A percentile compares a stretch with the other conserved stretches of the same genome.
These are phyloP conservation scores for Ascochyta clinopodiicola DNA, from an alignment of 2,329 filamentous ascomycete species.

Conservation along the genomic window DNA sequence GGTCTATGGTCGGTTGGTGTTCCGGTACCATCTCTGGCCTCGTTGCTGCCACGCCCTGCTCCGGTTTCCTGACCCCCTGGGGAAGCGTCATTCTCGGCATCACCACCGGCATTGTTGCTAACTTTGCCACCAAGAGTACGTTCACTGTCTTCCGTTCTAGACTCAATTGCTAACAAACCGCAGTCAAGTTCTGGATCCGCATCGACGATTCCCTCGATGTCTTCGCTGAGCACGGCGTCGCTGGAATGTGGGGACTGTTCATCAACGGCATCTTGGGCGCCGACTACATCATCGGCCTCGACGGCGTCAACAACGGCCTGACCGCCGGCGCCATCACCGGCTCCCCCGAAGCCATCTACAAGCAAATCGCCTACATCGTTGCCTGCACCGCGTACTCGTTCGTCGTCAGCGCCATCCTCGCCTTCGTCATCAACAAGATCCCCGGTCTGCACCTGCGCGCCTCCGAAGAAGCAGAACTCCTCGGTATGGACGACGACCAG, in stretches of 20 bases:
- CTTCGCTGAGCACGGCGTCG: slow-evolving; percentile 87
- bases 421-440: slow-evolving; percentile 75
- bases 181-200: slow-evolving; percentile 74
- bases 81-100: slow-evolving; percentile 67
- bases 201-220: slow-evolving; percentile 90
- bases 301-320: slow-evolving; percentile 73
- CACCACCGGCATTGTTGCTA: slow-evolving; percentile 72
- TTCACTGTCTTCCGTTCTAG: slow-evolving; percentile 30
- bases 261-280: slow-evolving; percentile 80
- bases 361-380: slow-evolving; percentile 78
- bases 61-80: slow-evolving; percentile 77
- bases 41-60: slow-evolving; percentile 84
- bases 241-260: slow-evolving; percentile 80
- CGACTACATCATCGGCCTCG: slow-evolving; percentile 75
- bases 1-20: slow-evolving; percentile 93
- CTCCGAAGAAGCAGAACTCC: slow-evolving; percentile 80
- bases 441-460: slow-evolving; percentile 82
- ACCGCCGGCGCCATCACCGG: slow-evolving; percentile 72
- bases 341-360: slow-evolving; percentile 76
- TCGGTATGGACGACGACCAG: slow-evolving; percentile 90
- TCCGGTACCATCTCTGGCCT: slow-evolving; percentile 86
- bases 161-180: slow-evolving; percentile 27
- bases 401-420: slow-evolving; percentile 74
- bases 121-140: slow-evolving; percentile 87
- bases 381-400: slow-evolving; percentile 73